Percentiles rank a stretch among this genome's conserved stretches.
These are phyloP conservation scores for Haplosporangium gracile DNA, from an alignment of 192 early-diverging fungal species.

Conservation along the genomic window DNA sequence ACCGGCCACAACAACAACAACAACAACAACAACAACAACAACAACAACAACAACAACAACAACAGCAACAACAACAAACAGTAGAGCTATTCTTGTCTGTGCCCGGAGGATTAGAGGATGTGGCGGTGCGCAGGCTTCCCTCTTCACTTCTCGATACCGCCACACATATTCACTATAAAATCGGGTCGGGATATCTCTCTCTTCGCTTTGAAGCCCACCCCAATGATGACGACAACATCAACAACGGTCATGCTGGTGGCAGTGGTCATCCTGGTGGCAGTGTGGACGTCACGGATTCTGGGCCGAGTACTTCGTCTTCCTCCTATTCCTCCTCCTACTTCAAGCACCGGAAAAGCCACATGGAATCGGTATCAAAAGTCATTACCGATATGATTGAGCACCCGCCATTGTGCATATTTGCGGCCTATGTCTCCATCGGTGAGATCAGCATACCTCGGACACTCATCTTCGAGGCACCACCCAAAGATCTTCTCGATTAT, in stretches of 20 bases:
- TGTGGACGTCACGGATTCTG: neutral
- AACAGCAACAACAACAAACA: neutral
- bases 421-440: constrained; percentile 30
- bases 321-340: too few species aligned
- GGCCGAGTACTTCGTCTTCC: neutral
- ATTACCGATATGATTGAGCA: constrained; percentile 23
- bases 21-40: neutral
- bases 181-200: constrained; percentile 30
- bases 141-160: constrained; percentile 12
- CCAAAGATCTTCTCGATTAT: neutral
- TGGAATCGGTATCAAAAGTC: neutral
- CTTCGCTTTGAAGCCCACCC: neutral
- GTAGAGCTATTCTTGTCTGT: constrained; percentile 38
- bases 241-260: neutral
- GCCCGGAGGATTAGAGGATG: constrained; percentile 39
- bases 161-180: constrained; percentile 17
- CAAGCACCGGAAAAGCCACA: neutral
- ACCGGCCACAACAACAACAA: neutral
- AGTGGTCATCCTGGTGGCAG: neutral
- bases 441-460: constrained; percentile 15
- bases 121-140: constrained; percentile 23
- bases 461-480: neutral
- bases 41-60: neutral
- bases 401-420: constrained; percentile 42
- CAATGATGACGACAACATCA: neutral